Evolutionary conservation across 2,329 filamentous ascomycete genomes (phyloP).

Genomic region (Aspergillus sp.): DNA sequence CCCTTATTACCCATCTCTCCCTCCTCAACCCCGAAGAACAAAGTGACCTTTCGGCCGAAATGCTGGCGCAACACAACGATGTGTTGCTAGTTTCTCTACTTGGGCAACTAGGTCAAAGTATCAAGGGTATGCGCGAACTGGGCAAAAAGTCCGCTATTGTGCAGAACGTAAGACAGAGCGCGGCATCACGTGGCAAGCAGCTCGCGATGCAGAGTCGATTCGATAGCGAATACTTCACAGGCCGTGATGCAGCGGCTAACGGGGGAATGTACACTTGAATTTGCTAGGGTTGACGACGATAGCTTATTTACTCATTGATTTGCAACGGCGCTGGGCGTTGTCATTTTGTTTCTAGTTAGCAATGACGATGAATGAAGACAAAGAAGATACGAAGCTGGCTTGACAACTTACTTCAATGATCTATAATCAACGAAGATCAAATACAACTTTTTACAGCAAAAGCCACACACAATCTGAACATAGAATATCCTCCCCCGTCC

Average conservation of each 20-base stretch:
- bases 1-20: conserved; percentile 75
- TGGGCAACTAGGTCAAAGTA: conserved; percentile 67
- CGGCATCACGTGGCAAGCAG: conserved; percentile 16
- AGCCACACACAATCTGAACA: too few species aligned
- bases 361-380: conserved; percentile 7
- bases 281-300: neutral
- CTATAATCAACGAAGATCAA: neutral
- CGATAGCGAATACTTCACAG: conserved; percentile 22
- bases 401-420: too few species aligned
- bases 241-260: conserved; percentile 9
- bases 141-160: conserved; percentile 68
- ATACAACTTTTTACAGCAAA: too few species aligned
- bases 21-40: conserved; percentile 70
- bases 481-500: too few species aligned
- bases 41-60: conserved; percentile 63
- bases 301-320: neutral
- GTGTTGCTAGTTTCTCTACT: conserved; percentile 74
- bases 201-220: conserved; percentile 17
- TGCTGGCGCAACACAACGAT: conserved; percentile 75
- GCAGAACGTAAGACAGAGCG: conserved; percentile 35
- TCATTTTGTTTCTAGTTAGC: neutral
- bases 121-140: conserved; percentile 66
- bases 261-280: neutral
- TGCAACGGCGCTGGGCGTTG: conserved; percentile 1
- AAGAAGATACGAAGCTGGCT: conserved; percentile 3